These are phyloP conservation scores for Cercospora sp. DNA, from an alignment of 2,329 filamentous ascomycete species.

Conservation along the genomic window DNA sequence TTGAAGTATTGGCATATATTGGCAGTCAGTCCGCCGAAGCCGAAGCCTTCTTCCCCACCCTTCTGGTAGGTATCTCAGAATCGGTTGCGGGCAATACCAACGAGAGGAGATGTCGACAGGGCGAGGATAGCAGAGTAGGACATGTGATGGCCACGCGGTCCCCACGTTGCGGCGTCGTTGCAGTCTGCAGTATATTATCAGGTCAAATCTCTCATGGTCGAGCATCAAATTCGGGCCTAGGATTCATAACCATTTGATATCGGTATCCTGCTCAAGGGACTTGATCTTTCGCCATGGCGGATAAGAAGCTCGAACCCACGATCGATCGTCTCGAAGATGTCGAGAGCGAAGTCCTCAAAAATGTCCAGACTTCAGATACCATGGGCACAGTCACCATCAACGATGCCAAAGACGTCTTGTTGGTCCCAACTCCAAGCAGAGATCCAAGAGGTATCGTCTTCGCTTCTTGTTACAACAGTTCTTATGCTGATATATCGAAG, in stretches of 20 bases:
- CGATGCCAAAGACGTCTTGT: constrained; percentile 31
- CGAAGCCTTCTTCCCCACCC: not conserved
- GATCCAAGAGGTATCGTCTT: constrained; percentile 33
- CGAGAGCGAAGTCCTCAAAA: constrained; percentile 8
- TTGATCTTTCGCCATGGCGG: too few species aligned
- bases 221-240: not conserved
- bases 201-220: not conserved
- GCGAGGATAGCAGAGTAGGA: not conserved
- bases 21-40: not conserved
- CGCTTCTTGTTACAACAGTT: not conserved
- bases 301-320: constrained; percentile 9
- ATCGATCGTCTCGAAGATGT: constrained; percentile 18
- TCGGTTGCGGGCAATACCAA: not conserved
- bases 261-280: too few species aligned
- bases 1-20: not conserved
- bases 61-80: not conserved
- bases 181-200: not conserved
- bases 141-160: not conserved
- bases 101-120: not conserved
- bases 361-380: constrained; percentile 10
- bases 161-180: not conserved
- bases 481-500: constrained; percentile 18
- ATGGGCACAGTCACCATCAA: constrained; percentile 39
- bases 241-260: not conserved
- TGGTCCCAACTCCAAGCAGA: constrained; percentile 36